Conservation (phyloP, 1,139 yeast genomes). For the Saccharomycopsis hybrid region DNA sequence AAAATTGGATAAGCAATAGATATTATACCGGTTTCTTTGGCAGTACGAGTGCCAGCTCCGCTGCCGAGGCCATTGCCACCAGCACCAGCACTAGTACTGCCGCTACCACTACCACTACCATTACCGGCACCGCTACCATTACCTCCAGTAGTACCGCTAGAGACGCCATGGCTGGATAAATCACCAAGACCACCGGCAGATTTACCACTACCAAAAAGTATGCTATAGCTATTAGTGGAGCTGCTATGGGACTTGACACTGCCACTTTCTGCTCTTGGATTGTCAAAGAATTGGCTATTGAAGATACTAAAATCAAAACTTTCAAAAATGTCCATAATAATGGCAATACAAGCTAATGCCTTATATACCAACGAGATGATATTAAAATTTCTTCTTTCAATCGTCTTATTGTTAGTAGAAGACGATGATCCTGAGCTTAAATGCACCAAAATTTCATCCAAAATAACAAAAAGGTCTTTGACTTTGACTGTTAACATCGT, state of each 20-base stretch:
- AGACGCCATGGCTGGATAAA: too few species aligned
- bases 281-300: slow-evolving; percentile 2
- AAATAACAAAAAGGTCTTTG: slow-evolving; percentile 35
- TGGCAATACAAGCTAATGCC: slow-evolving; percentile 42
- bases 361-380: slow-evolving; percentile 49
- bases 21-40: slow-evolving; percentile 25
- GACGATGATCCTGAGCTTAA: slow-evolving; percentile 27
- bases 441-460: slow-evolving; percentile 37
- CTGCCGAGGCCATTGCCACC: too few species aligned
- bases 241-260: neutral
- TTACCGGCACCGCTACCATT: too few species aligned
- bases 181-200: neutral
- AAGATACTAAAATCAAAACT: slow-evolving; percentile 59
- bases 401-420: slow-evolving; percentile 21
- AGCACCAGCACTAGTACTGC: too few species aligned
- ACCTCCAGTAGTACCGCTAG: neutral
- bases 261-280: neutral
- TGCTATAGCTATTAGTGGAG: neutral
- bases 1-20: slow-evolving; percentile 56
- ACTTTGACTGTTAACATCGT: slow-evolving; percentile 34
- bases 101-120: too few species aligned
- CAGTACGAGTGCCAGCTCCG: neutral
- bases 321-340: slow-evolving; percentile 48
- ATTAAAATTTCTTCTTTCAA: slow-evolving; percentile 47
- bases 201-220: neutral